A percentile compares a stretch with the other conserved stretches of the same genome.
Evolutionary conservation across 306 rosid species (phyloP).

Genomic region (Cucurbita ficifolia): DNA sequence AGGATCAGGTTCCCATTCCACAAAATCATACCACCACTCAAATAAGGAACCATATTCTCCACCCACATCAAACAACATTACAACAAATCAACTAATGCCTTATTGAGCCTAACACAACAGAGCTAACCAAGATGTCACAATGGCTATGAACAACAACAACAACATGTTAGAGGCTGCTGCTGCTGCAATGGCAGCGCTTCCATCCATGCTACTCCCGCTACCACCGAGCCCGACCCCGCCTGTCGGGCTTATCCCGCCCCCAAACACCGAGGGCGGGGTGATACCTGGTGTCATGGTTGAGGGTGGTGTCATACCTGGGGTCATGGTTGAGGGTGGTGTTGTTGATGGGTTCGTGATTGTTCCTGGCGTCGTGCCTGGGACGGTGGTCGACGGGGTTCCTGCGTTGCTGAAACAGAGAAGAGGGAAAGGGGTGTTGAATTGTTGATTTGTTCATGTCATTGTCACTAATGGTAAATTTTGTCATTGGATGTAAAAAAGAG

Average conservation of each 20-base stretch:
- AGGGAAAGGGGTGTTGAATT: not conserved
- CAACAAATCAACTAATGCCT: conserved; percentile 5
- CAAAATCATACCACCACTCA: conserved; percentile 32
- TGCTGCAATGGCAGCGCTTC: conserved; percentile 7
- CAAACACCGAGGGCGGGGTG: conserved; percentile 31
- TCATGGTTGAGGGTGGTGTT: conserved; percentile 8
- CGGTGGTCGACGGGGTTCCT: conserved; percentile 23
- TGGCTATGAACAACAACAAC: not conserved
- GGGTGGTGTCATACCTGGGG: conserved; percentile 16
- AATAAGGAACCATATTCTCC: conserved; percentile 27
- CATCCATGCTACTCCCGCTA: conserved; percentile 14
- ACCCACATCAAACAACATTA: not conserved
- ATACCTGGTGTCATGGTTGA: conserved; percentile 9
- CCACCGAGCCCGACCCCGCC: conserved; percentile 56
- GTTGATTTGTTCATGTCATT: not conserved
- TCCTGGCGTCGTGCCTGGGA: conserved; percentile 2
- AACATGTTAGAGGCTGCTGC: conserved; percentile 3
- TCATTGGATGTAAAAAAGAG: not conserved
- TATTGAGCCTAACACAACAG: conserved; percentile 7
- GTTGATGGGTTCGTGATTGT: conserved; percentile 9
- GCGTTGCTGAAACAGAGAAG: conserved; percentile 32
- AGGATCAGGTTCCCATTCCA: conserved; percentile 33
- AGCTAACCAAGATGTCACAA: conserved; percentile 15
- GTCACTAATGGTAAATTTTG: not conserved
- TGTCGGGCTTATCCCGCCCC: conserved; percentile 56